These are phyloP conservation scores for Dacryopinax spathularia DNA, from an alignment of 768 basidiomycete species.

Conservation along the genomic window DNA sequence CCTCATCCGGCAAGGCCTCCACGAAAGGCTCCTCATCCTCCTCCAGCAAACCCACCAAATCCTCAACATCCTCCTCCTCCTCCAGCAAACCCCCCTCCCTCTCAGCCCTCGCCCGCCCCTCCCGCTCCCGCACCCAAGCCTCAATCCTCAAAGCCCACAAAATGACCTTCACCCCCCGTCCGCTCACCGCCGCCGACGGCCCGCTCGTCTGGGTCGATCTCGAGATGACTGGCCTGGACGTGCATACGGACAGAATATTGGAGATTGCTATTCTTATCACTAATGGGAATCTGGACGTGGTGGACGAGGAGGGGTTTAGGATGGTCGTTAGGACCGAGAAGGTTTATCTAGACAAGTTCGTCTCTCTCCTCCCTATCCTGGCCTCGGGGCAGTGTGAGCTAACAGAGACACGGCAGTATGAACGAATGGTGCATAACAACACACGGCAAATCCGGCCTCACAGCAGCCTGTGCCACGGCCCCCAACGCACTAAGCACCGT, in stretches of 20 bases:
- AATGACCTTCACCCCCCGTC: slow-evolving; percentile 9
- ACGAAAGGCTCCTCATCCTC: too few relatives aligned
- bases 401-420: slow-evolving; percentile 42
- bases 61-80: too few relatives aligned
- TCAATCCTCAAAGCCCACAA: too few relatives aligned
- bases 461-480: slow-evolving; percentile 61
- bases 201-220: slow-evolving; percentile 77
- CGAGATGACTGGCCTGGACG: slow-evolving; percentile 72
- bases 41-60: too few relatives aligned
- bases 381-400: not conserved
- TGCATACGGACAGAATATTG: slow-evolving; percentile 50
- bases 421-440: slow-evolving; percentile 25
- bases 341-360: slow-evolving; percentile 50
- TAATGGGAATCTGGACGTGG: slow-evolving; percentile 61
- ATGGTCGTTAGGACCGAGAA: slow-evolving; percentile 66
- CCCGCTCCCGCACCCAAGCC: too few relatives aligned
- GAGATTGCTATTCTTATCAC: slow-evolving; percentile 86
- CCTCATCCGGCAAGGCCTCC: too few relatives aligned
- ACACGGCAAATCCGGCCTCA: slow-evolving; percentile 55
- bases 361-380: slow-evolving; percentile 6
- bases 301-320: slow-evolving; percentile 60
- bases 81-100: too few relatives aligned
- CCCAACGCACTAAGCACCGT: slow-evolving; percentile 49
- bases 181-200: slow-evolving; percentile 37
- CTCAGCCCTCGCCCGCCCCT: too few relatives aligned